Evolutionary conservation across 1,284 basidiomycete genomes (phyloP).

Genomic region (Trichosporon ovoides): DNA sequence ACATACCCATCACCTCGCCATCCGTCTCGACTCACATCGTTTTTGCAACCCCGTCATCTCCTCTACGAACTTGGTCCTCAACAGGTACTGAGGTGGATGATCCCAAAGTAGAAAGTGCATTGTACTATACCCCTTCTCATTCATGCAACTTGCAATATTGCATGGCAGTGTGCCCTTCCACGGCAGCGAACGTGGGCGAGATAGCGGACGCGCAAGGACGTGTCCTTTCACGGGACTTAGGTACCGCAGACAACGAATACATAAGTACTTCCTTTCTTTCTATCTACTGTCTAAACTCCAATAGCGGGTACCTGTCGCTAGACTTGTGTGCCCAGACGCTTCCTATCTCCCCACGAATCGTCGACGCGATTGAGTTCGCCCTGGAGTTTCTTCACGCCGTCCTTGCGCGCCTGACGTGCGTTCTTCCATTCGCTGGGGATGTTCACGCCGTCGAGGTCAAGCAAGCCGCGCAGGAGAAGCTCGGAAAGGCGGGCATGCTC

Average conservation of each 20-base stretch:
- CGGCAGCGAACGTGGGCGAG: not conserved
- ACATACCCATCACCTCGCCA: conserved; percentile 1
- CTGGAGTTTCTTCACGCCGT: conserved; percentile 50
- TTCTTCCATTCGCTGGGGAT: conserved; percentile 47
- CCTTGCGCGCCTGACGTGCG: conserved; percentile 51
- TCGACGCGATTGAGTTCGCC: conserved; percentile 49
- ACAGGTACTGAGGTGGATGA: conserved; percentile 28
- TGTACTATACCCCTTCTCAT: conserved; percentile 21
- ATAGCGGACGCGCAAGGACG: not conserved
- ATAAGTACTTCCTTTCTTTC: not conserved
- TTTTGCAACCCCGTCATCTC: not conserved
- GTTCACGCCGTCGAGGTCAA: conserved; percentile 51
- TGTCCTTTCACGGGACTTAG: not conserved
- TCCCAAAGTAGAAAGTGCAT: conserved; percentile 22
- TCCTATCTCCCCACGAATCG: conserved; percentile 48
- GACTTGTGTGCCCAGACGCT: conserved; percentile 33
- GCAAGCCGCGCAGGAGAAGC: conserved; percentile 48
- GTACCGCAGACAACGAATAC: not conserved
- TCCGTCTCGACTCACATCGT: not conserved
- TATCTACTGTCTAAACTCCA: conserved; percentile 1
- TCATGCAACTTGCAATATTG: conserved; percentile 11
- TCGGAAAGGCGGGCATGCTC: conserved; percentile 49
- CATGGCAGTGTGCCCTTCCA: not conserved
- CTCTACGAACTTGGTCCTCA: not conserved
- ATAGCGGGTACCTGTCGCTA: not conserved